phyloP scores from a whole-genome alignment of 2,329 filamentous ascomycete species.

The Coniochaeta sp. region DNA sequence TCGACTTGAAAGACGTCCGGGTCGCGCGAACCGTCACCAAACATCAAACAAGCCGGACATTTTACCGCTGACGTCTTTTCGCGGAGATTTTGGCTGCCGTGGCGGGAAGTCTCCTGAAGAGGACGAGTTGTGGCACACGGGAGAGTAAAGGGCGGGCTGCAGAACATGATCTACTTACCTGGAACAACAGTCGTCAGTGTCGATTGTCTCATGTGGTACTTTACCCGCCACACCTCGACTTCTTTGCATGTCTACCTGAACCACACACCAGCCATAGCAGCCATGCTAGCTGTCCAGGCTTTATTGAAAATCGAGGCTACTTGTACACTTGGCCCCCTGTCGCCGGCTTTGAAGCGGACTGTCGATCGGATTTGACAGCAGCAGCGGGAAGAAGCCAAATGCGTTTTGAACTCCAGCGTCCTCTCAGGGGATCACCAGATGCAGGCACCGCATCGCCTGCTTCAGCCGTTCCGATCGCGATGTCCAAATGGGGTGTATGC shows the following conservation, averaged over 20 bases:
- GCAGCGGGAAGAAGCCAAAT: background rate
- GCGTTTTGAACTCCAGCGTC: background rate
- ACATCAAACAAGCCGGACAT: slow-evolving; percentile 10
- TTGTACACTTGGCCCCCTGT: too few relatives aligned
- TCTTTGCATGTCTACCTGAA: background rate
- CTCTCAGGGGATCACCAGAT: background rate
- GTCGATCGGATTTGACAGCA: background rate
- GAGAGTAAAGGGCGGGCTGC: background rate
- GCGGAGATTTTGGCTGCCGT: background rate
- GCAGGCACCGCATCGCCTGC: background rate
- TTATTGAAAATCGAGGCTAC: too few relatives aligned
- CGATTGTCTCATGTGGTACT: slow-evolving; percentile 15
- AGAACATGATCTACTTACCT: slow-evolving; percentile 15
- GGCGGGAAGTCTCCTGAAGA: background rate
- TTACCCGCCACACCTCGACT: slow-evolving; percentile 6
- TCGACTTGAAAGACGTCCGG: background rate
- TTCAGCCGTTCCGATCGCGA: background rate
- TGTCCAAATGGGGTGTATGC: slow-evolving; percentile 1
- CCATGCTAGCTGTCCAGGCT: background rate
- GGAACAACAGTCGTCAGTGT: slow-evolving; percentile 13
- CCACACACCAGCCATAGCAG: slow-evolving; percentile 10
- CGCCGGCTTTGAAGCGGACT: background rate
- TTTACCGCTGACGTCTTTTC: slow-evolving; percentile 6
- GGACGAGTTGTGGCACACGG: background rate
- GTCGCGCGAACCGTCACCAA: slow-evolving; percentile 5